Conservation (phyloP, 306 rosid species). For the Acmispon strigosus region DNA sequence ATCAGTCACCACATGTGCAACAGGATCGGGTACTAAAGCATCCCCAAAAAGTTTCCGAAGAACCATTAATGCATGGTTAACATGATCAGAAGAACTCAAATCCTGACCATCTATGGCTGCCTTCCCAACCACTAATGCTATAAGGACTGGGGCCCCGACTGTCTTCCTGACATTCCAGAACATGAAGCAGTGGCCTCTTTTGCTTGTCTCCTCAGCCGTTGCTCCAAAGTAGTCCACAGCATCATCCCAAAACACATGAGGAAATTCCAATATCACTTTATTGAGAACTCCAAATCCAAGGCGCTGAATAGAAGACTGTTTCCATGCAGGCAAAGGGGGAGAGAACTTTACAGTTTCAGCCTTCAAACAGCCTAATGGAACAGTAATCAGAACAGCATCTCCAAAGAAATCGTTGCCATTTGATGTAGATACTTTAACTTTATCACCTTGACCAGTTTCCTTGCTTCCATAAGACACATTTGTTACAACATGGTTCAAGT, state of each 20-base stretch:
- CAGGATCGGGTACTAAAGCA: constrained; percentile 84
- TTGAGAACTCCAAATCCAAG: constrained; percentile 98
- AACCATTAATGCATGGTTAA: constrained; percentile 79
- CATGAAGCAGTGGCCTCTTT: constrained; percentile 96
- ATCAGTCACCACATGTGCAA: constrained; percentile 89
- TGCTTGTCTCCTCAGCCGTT: constrained; percentile 80
- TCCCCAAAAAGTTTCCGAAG: constrained; percentile 94
- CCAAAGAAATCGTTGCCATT: constrained; percentile 70
- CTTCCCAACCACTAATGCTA: constrained; percentile 93
- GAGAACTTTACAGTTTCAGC: constrained; percentile 81
- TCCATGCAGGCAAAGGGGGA: constrained; percentile 92
- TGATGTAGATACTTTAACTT: constrained; percentile 71
- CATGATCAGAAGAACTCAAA: constrained; percentile 67
- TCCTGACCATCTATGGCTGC: constrained; percentile 87
- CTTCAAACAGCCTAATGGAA: constrained; percentile 97
- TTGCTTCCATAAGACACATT: constrained; percentile 61
- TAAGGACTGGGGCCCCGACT: constrained; percentile 98
- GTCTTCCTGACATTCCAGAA: constrained; percentile 98
- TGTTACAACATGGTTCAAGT: constrained; percentile 69
- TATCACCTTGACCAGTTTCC: constrained; percentile 35
- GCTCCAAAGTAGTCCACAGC: constrained; percentile 98
- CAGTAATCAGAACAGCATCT: constrained; percentile 87
- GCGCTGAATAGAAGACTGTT: constrained; percentile 71
- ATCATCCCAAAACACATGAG: constrained; percentile 94
- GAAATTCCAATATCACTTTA: constrained; percentile 90